phyloP scores from a whole-genome alignment of 1,284 basidiomycete genomes.

The Cerioporus squamosus region DNA sequence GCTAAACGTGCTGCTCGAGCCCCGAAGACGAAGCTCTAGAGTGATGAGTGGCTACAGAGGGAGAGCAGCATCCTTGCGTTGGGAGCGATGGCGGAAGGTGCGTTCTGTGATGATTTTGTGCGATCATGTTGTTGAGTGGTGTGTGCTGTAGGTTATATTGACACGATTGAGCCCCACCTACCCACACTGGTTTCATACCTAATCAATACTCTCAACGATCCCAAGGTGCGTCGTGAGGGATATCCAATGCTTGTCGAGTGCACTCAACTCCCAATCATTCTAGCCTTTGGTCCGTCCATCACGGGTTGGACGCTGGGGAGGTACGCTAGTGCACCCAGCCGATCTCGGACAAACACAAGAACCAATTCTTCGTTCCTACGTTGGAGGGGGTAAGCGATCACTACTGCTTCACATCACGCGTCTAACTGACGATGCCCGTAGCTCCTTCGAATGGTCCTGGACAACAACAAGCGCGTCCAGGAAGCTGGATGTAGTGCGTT shows the following conservation, averaged over 20 bases:
- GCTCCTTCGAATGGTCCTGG: slow-evolving; percentile 97
- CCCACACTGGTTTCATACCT: slow-evolving; percentile 92
- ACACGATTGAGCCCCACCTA: slow-evolving; percentile 93
- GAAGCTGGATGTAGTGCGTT: slow-evolving; percentile 99
- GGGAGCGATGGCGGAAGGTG: slow-evolving; percentile 98
- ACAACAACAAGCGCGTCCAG: slow-evolving; percentile 99
- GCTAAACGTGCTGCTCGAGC: slow-evolving; percentile 86
- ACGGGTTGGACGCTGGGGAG: slow-evolving; percentile 99
- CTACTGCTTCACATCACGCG: slow-evolving; percentile 9
- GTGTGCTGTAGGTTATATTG: slow-evolving; percentile 81
- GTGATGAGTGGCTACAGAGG: slow-evolving; percentile 90
- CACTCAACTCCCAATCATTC: neutral
- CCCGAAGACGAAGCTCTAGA: slow-evolving; percentile 96
- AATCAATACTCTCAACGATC: slow-evolving; percentile 87
- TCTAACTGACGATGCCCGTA: slow-evolving; percentile 36
- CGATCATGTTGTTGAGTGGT: slow-evolving; percentile 15
- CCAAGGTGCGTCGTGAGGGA: slow-evolving; percentile 65
- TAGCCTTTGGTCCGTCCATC: slow-evolving; percentile 95
- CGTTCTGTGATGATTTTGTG: slow-evolving; percentile 23
- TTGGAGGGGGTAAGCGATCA: slow-evolving; percentile 89
- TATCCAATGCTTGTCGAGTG: neutral
- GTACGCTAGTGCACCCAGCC: slow-evolving; percentile 93
- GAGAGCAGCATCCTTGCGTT: slow-evolving; percentile 97
- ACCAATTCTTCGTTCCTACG: slow-evolving; percentile 91
- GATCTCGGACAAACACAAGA: slow-evolving; percentile 84